Percentiles rank a stretch among this genome's conserved stretches.
These are phyloP conservation scores for Quercus bicolor DNA, from an alignment of 306 rosid species.

Conservation along the genomic window DNA sequence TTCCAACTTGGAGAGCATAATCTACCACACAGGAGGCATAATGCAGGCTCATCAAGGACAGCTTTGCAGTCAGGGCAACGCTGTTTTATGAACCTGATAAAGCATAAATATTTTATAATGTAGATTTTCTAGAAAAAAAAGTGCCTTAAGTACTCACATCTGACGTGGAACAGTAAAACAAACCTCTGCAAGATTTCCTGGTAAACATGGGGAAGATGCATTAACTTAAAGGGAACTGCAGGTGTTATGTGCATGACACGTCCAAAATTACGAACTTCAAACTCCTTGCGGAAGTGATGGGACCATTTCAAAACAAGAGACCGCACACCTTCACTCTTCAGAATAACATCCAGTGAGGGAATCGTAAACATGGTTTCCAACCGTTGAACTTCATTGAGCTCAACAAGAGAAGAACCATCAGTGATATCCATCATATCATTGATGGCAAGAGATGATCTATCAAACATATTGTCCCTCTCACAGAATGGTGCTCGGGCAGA, in stretches of 20 bases:
- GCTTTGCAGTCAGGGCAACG: slow-evolving; percentile 66
- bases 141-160: neutral
- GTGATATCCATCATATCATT: slow-evolving; percentile 43
- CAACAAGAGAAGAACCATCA: slow-evolving; percentile 38
- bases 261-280: slow-evolving; percentile 34
- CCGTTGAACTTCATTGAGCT: slow-evolving; percentile 60
- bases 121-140: neutral
- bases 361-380: slow-evolving; percentile 76
- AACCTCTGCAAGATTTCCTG: slow-evolving; percentile 94
- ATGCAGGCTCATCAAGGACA: slow-evolving; percentile 71
- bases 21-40: slow-evolving; percentile 91
- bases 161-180: slow-evolving; percentile 14
- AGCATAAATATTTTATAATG: slow-evolving; percentile 3
- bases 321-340: slow-evolving; percentile 63
- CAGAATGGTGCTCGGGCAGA: slow-evolving; percentile 61
- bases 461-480: slow-evolving; percentile 49
- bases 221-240: slow-evolving; percentile 79
- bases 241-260: slow-evolving; percentile 55
- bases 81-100: slow-evolving; percentile 75
- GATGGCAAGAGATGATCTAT: slow-evolving; percentile 41
- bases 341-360: slow-evolving; percentile 67
- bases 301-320: slow-evolving; percentile 62
- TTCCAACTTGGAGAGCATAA: slow-evolving; percentile 90
- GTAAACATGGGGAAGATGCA: slow-evolving; percentile 79
- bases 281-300: slow-evolving; percentile 63